A percentile compares a stretch with the other conserved stretches of the same genome.
Conservation (phyloP, 176 grass and related monocot species). For the Raddia distichophylla region DNA sequence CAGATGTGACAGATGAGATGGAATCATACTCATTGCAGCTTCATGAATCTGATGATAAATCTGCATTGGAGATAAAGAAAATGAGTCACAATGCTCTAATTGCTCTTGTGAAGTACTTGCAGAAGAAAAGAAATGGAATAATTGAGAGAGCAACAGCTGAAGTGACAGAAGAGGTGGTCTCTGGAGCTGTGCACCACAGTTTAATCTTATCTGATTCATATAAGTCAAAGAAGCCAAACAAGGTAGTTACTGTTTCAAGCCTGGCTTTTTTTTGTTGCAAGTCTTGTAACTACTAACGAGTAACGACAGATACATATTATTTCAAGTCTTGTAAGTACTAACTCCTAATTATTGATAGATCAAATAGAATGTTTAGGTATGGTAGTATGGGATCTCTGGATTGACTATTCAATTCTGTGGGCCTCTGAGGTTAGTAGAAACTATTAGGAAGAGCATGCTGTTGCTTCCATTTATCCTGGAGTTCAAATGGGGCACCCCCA, state of each 20-base stretch:
- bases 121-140: constrained; percentile 93
- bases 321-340: neutral
- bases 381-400: neutral
- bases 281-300: neutral
- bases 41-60: constrained; percentile 78
- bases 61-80: constrained; percentile 74
- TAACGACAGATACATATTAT: constrained; percentile 16
- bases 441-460: neutral
- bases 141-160: constrained; percentile 95
- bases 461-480: neutral
- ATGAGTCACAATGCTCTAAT: constrained; percentile 86
- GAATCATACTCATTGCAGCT: constrained; percentile 66
- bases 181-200: constrained; percentile 86
- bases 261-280: constrained; percentile 25
- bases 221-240: constrained; percentile 61
- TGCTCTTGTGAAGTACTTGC: constrained; percentile 95
- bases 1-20: constrained; percentile 89
- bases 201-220: constrained; percentile 78
- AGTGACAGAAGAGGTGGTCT: constrained; percentile 94
- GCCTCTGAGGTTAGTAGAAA: constrained; percentile 11
- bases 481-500: neutral
- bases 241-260: constrained; percentile 43
- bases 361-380: constrained; percentile 1
- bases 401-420: constrained; percentile 12
- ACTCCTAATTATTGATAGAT: neutral